Evolutionary conservation across 2,329 filamentous ascomycete genomes (phyloP).

Genomic region (Monosporascus ibericus): DNA sequence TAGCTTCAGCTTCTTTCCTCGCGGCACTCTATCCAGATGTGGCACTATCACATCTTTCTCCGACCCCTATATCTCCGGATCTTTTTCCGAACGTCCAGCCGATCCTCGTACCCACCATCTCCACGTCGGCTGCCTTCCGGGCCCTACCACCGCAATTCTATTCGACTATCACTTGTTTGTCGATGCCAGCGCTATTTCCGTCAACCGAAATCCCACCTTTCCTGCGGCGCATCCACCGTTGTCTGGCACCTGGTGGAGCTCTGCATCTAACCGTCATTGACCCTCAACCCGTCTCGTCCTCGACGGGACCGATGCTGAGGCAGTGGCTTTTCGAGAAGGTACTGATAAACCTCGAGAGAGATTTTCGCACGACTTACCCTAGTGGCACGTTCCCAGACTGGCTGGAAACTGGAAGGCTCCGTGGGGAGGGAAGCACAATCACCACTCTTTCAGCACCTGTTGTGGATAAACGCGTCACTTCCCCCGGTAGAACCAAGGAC

Average conservation of each 20-base stretch:
- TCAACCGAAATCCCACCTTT: slow-evolving; percentile 50
- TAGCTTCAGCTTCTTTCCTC: slow-evolving; percentile 45
- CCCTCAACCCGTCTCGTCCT: slow-evolving; percentile 49
- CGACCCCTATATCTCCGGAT: slow-evolving; percentile 34
- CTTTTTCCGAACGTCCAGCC: slow-evolving; percentile 31
- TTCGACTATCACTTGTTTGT: slow-evolving; percentile 44
- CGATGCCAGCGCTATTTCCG: slow-evolving; percentile 50
- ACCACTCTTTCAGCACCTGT: slow-evolving; percentile 46
- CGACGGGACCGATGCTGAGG: slow-evolving; percentile 50
- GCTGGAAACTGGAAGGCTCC: slow-evolving; percentile 49
- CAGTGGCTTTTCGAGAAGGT: slow-evolving; percentile 59
- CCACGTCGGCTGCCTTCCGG: slow-evolving; percentile 26
- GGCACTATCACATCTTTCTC: slow-evolving; percentile 41
- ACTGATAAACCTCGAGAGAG: slow-evolving; percentile 50
- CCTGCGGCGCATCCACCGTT: slow-evolving; percentile 50
- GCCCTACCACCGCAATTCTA: slow-evolving; percentile 38
- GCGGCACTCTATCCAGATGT: slow-evolving; percentile 35
- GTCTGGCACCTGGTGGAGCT: slow-evolving; percentile 47
- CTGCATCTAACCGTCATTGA: slow-evolving; percentile 58
- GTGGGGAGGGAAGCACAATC: slow-evolving; percentile 39
- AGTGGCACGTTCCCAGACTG: slow-evolving; percentile 52
- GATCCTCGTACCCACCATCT: slow-evolving; percentile 22
- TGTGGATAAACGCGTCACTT: slow-evolving; percentile 21
- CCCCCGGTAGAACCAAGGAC: slow-evolving; percentile 13
- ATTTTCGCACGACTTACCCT: slow-evolving; percentile 55